A percentile compares a stretch with the other conserved stretches of the same genome.
Conservation (phyloP, 345 rosid species). For the Hibiscus tridactylites region DNA sequence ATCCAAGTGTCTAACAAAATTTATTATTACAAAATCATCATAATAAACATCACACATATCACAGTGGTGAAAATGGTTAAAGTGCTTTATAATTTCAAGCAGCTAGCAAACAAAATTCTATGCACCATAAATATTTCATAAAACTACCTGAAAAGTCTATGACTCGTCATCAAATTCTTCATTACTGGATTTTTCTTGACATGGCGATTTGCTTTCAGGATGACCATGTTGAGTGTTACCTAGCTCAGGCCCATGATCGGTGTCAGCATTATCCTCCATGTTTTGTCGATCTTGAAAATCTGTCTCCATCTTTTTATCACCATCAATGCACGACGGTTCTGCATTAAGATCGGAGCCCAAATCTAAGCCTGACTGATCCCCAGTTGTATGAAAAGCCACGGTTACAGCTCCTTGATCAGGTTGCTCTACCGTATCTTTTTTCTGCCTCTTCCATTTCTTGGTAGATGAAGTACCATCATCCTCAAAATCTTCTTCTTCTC, state of each 20-base stretch:
- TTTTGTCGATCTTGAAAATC: conserved; percentile 36
- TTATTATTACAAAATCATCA: no score
- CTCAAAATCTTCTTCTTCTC: conserved; percentile 99
- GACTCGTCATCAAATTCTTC: conserved; percentile 80
- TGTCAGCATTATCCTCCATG: conserved; percentile 40
- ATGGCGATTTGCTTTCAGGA: conserved; percentile 45
- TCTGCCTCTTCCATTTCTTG: conserved; percentile 98
- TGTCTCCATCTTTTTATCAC: conserved; percentile 38
- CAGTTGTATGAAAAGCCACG: conserved; percentile 48
- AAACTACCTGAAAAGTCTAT: conserved; percentile 44
- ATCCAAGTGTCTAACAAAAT: neutral
- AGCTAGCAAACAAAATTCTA: conserved; percentile 27
- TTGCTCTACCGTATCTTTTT: conserved; percentile 81
- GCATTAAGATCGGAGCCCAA: conserved; percentile 56
- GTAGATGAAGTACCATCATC: conserved; percentile 99
- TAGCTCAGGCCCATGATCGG: conserved; percentile 30
- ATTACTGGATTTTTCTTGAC: conserved; percentile 80
- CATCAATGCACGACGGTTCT: conserved; percentile 38
- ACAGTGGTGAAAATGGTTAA: neutral
- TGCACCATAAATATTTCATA: neutral
- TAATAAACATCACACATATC: neutral
- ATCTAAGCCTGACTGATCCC: conserved; percentile 57
- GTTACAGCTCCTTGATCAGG: conserved; percentile 66
- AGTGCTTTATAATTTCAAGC: no score
- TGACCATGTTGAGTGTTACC: conserved; percentile 32